These are phyloP conservation scores for Aphanomyces stellatus DNA, from an alignment of 352 stramenopile species.

Conservation along the genomic window DNA sequence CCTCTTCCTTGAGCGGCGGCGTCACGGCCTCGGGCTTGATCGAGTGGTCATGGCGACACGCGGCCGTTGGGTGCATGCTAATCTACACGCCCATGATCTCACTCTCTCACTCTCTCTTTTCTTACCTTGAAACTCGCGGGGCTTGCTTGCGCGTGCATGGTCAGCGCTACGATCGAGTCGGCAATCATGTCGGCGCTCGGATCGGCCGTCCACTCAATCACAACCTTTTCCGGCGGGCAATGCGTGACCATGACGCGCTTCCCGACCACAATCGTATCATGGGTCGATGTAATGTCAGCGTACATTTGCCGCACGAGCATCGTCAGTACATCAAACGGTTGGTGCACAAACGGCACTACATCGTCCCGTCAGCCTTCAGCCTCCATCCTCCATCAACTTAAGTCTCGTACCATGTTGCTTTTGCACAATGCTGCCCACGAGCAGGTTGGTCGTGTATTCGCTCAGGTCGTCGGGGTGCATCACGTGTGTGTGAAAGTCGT, in stretches of 20 bases:
- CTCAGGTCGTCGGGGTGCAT: constrained; percentile 81
- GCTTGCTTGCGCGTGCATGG: constrained; percentile 90
- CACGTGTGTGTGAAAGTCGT: constrained; percentile 77
- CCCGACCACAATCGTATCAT: constrained; percentile 43
- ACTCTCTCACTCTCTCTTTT: constrained; percentile 25
- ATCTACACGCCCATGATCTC: constrained; percentile 16
- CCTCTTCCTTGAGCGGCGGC: constrained; percentile 19
- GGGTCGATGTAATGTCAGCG: constrained; percentile 47
- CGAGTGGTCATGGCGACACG: constrained; percentile 67
- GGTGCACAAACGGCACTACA: constrained; percentile 58
- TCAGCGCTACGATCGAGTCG: constrained; percentile 92
- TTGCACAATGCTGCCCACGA: constrained; percentile 72
- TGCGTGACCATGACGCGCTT: constrained; percentile 59
- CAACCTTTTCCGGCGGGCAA: constrained; percentile 32
- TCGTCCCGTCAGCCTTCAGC: no score
- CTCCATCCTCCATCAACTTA: no score
- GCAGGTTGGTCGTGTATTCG: constrained; percentile 70
- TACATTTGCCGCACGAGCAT: constrained; percentile 83
- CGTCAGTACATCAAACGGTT: constrained; percentile 72
- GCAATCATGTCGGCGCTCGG: constrained; percentile 94
- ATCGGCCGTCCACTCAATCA: constrained; percentile 83
- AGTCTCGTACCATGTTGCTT: constrained; percentile 54
- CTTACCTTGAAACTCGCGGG: constrained; percentile 76
- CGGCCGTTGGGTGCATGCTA: constrained; percentile 44
- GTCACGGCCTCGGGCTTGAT: constrained; percentile 19